Percentiles rank a stretch among this genome's conserved stretches.
phyloP scores from a whole-genome alignment of 2,329 filamentous ascomycete genomes.

The Colletotrichum scovillei region DNA sequence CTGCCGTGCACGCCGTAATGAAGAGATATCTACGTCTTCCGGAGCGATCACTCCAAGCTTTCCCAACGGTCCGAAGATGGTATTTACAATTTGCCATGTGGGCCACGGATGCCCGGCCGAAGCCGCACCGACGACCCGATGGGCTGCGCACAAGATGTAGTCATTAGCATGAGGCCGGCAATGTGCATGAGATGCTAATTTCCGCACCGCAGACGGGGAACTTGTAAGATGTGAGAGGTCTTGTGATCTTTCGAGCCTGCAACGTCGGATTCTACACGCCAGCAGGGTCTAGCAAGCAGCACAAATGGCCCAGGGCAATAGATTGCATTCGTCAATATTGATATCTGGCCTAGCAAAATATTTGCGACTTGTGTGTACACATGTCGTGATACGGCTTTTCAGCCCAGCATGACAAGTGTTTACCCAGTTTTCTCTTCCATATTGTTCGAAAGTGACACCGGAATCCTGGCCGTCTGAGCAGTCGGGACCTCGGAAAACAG shows the following conservation, averaged over 20 bases:
- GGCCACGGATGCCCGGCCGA: background rate
- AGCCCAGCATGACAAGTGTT: background rate
- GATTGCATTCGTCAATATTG: background rate
- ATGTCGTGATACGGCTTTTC: background rate
- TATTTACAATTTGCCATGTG: constrained; percentile 18
- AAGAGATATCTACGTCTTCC: background rate
- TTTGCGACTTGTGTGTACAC: background rate
- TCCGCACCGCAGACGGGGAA: background rate
- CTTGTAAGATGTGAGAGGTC: background rate
- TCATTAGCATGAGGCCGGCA: background rate
- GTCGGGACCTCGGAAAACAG: background rate
- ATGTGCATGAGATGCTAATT: constrained; percentile 1
- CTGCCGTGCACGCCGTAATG: background rate
- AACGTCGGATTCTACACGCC: background rate
- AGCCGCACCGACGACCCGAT: background rate
- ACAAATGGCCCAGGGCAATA: background rate
- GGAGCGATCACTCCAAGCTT: constrained; percentile 27
- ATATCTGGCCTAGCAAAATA: background rate
- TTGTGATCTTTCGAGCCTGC: constrained; percentile 5
- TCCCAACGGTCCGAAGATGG: constrained; percentile 16
- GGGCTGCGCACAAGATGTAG: background rate
- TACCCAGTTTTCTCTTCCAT: background rate
- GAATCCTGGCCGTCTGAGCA: background rate
- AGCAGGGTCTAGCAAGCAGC: background rate
- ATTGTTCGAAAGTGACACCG: background rate